These are phyloP conservation scores for Fomitopsis schrenkii DNA, from an alignment of 1,284 basidiomycete genomes.

Conservation along the genomic window DNA sequence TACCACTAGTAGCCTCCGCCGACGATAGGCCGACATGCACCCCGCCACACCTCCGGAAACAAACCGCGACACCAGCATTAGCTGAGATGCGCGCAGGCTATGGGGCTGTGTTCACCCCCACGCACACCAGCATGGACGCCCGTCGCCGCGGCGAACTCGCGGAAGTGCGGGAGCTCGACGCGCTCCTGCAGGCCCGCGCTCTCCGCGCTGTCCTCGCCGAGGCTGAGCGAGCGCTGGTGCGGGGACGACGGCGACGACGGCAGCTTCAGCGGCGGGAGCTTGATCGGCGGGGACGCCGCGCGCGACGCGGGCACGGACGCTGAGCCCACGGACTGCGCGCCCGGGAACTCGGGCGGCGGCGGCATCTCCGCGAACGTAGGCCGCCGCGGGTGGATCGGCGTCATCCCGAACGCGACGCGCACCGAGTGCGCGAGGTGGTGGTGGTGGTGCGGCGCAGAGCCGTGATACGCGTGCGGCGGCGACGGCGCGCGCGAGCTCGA, in stretches of 20 bases:
- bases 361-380: constrained; percentile 22
- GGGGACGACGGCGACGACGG: constrained; percentile 27
- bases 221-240: constrained; percentile 11
- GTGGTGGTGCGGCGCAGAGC: constrained; percentile 24
- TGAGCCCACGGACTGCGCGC: constrained; percentile 9
- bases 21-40: not conserved
- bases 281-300: constrained; percentile 64
- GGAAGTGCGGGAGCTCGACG: constrained; percentile 54
- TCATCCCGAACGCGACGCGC: constrained; percentile 85
- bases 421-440: constrained; percentile 78
- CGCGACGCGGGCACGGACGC: constrained; percentile 51
- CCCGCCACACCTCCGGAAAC: not conserved
- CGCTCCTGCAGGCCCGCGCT: constrained; percentile 17
- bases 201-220: constrained; percentile 17
- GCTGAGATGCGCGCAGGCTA: not conserved
- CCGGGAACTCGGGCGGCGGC: constrained; percentile 15
- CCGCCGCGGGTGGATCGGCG: constrained; percentile 58
- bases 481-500: constrained; percentile 50
- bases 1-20: not conserved
- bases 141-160: constrained; percentile 55
- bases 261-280: constrained; percentile 59
- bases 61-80: not conserved
- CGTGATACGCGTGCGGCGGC: constrained; percentile 28
- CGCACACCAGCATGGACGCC: constrained; percentile 15
- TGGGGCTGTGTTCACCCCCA: constrained; percentile 2